Base-by-base conservation (phyloP, 2,329 filamentous ascomycete genomes). In the Fusarium ramigenum region DNA sequence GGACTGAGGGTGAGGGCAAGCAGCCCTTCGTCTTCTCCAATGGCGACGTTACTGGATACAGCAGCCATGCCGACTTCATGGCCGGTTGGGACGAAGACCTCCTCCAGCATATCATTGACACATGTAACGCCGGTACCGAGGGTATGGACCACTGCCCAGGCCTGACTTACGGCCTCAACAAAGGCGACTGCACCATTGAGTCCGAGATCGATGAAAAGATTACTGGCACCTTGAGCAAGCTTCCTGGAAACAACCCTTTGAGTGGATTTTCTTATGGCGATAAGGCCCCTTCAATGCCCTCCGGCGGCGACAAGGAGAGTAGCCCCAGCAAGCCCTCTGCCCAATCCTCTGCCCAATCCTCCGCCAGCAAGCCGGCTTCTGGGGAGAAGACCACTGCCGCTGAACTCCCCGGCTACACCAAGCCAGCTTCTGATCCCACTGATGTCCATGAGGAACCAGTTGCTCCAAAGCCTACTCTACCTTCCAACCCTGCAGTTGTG, bases 31-130 rank as follows among this genome's bases (percentile, higher is more conserved):
- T 93, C 60, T 88, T 93, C 47, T 84, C 91, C 72, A 91, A 90
- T 78, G 92, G 92, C 49, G 92, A 95, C 64, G 84, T 86, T 25
- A 93, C 92, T 16, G 93, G 92, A 63, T 93, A 89, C 83, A 89
- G 89, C 75, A 87, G 87, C 68, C 92, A 94, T 81, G 92, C 87
- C 53, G 92, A 95, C 81, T 94, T 95, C 83, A 82, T 93, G 73
- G 89, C 92, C 70, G 92, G 89, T 21, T 95, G 93, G 93, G 89
- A 94, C 74, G 85, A 88, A 69, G 80, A 84, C 34, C 85, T 87
- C 50, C 89, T 93, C 56, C 90, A 92, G 81, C 84, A 87, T 69
- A 92, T 93, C 72, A 90, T 93, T 74, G 86, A 92, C 78, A 88
- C 84, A 57, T 94, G 93, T 84, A 84, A 90, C 75, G 88, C 87